Evolutionary conservation across 2,329 filamentous ascomycete genomes (phyloP).

Genomic region (Botrytis elliptica): DNA sequence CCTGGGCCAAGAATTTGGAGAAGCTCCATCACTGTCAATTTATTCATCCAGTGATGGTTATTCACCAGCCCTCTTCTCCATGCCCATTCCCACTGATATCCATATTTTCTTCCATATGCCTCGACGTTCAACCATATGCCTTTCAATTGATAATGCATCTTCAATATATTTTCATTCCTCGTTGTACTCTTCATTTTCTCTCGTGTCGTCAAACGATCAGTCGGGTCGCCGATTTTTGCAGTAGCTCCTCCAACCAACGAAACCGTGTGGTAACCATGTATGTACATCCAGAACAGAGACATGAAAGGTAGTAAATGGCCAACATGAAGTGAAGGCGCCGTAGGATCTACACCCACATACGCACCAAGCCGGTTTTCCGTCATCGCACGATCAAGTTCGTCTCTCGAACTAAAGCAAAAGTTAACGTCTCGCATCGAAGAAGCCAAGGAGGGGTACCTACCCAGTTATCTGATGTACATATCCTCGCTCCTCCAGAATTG

Average conservation of each 20-base stretch:
- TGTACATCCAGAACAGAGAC: slow-evolving; percentile 81
- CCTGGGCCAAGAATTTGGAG: slow-evolving; percentile 70
- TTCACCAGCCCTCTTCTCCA: slow-evolving; percentile 71
- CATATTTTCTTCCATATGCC: slow-evolving; percentile 60
- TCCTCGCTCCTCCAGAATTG: slow-evolving; percentile 68
- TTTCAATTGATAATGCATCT: slow-evolving; percentile 68
- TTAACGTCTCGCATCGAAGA: slow-evolving; percentile 11
- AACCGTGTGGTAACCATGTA: slow-evolving; percentile 68
- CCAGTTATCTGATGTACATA: slow-evolving; percentile 73
- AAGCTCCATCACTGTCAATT: slow-evolving; percentile 70
- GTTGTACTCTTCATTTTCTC: slow-evolving; percentile 51
- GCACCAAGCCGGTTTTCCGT: slow-evolving; percentile 64
- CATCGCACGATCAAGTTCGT: slow-evolving; percentile 63
- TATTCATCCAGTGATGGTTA: slow-evolving; percentile 82
- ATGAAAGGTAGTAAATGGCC: slow-evolving; percentile 80
- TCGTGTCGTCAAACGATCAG: slow-evolving; percentile 63
- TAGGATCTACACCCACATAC: slow-evolving; percentile 82
- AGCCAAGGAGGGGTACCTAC: slow-evolving; percentile 47
- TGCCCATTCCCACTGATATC: slow-evolving; percentile 62
- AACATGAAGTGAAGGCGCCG: slow-evolving; percentile 74
- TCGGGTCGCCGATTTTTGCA: slow-evolving; percentile 76
- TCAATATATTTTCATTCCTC: slow-evolving; percentile 62
- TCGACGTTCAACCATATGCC: slow-evolving; percentile 75
- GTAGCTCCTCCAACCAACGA: slow-evolving; percentile 73
- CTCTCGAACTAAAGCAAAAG: slow-evolving; percentile 38